These are phyloP conservation scores for Coniochaeta ligniaria DNA, from an alignment of 2,329 filamentous ascomycete species.

Conservation along the genomic window DNA sequence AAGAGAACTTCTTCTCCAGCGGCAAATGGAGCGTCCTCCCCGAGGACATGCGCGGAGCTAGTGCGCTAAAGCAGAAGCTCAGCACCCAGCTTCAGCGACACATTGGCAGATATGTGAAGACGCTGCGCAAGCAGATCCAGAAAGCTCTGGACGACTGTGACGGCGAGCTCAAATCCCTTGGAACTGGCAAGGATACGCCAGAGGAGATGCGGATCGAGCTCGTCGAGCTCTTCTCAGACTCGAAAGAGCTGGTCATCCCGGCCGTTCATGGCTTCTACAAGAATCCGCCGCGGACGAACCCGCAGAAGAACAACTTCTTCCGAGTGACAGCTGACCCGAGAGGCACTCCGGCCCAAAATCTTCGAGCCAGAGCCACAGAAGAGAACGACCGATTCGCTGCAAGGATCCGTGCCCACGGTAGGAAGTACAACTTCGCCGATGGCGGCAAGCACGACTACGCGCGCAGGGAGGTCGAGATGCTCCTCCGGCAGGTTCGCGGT, in stretches of 20 bases:
- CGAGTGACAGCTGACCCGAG: slow-evolving; percentile 39
- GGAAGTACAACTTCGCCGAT: slow-evolving; percentile 36
- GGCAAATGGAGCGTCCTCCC: slow-evolving; percentile 42
- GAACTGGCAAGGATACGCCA: slow-evolving; percentile 41
- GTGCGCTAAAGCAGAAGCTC: slow-evolving; percentile 38
- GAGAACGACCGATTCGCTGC: slow-evolving; percentile 43
- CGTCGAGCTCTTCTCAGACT: slow-evolving; percentile 43
- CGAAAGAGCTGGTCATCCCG: slow-evolving; percentile 45
- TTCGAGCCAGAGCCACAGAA: slow-evolving; percentile 42
- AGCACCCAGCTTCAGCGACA: slow-evolving; percentile 43
- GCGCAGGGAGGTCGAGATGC: slow-evolving; percentile 37
- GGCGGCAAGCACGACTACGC: slow-evolving; percentile 38
- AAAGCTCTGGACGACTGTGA: slow-evolving; percentile 41
- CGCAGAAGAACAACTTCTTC: too few relatives aligned
- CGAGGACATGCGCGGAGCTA: slow-evolving; percentile 38
- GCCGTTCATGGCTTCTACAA: slow-evolving; percentile 49
- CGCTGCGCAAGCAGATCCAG: slow-evolving; percentile 42
- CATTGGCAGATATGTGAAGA: slow-evolving; percentile 44
- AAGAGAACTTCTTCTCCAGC: slow-evolving; percentile 40
- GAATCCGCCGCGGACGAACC: slow-evolving; percentile 44
- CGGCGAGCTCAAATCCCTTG: slow-evolving; percentile 40
- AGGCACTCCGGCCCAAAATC: slow-evolving; percentile 43
- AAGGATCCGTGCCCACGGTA: slow-evolving; percentile 40
- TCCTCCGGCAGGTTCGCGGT: slow-evolving; percentile 41
- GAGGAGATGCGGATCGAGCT: slow-evolving; percentile 48